phyloP scores from a whole-genome alignment of 257 asterid genomes.

The Thymus quinquecostatus region DNA sequence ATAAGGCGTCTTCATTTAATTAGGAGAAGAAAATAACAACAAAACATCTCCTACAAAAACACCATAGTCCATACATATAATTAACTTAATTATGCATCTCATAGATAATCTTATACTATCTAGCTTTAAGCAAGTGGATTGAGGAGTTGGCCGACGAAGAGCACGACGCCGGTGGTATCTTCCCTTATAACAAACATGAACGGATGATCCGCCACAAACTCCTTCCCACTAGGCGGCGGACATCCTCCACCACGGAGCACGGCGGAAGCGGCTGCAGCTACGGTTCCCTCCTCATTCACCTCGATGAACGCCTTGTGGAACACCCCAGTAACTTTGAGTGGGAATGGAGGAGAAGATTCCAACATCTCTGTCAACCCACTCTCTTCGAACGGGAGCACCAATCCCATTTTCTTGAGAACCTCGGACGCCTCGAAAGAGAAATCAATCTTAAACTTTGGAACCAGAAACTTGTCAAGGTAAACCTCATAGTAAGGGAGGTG shows the following conservation, averaged over 20 bases:
- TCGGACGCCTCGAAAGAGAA: neutral
- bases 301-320: neutral
- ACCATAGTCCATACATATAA: too few relatives aligned
- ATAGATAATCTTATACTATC: too few relatives aligned
- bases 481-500: too few relatives aligned
- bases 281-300: neutral
- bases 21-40: too few relatives aligned
- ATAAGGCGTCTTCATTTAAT: too few relatives aligned
- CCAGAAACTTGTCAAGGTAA: neutral
- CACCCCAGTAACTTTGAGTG: neutral
- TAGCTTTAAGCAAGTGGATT: constrained; percentile 36
- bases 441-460: neutral
- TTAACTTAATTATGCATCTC: too few relatives aligned
- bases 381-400: neutral
- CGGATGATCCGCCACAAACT: constrained; percentile 4
- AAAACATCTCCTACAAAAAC: too few relatives aligned
- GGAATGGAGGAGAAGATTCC: neutral
- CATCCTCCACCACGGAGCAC: too few relatives aligned
- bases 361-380: neutral
- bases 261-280: neutral
- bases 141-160: constrained; percentile 48
- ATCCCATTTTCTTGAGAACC: neutral
- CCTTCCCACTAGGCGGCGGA: neutral
- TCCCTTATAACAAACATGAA: constrained; percentile 31
- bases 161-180: constrained; percentile 45